These are phyloP conservation scores for Mrakia blollopis DNA, from an alignment of 768 basidiomycete genomes.

Conservation along the genomic window DNA sequence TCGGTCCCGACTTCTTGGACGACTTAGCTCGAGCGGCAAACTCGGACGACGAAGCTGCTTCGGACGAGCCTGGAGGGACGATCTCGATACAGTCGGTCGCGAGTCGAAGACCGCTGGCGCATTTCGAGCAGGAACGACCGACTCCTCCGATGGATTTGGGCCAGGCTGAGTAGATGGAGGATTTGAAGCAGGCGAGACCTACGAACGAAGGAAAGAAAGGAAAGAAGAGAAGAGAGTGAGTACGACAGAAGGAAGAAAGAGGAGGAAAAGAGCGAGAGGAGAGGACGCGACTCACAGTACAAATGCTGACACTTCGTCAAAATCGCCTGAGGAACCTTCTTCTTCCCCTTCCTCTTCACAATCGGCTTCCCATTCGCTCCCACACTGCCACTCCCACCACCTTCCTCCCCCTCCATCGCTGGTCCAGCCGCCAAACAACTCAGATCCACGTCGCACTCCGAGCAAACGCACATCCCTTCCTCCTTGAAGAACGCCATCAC, in stretches of 20 bases:
- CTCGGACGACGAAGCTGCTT: slow-evolving; percentile 50
- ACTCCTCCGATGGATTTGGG: slow-evolving; percentile 60
- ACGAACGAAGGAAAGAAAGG: neutral
- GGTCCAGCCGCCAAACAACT: slow-evolving; percentile 50
- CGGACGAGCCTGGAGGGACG: slow-evolving; percentile 54
- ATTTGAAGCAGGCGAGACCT: slow-evolving; percentile 65
- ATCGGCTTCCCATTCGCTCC: slow-evolving; percentile 48
- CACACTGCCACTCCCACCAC: too few species aligned
- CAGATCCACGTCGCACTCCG: slow-evolving; percentile 77
- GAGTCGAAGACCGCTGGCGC: slow-evolving; percentile 62
- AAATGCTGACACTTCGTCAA: slow-evolving; percentile 92
- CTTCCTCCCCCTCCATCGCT: slow-evolving; percentile 49
- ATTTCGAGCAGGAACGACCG: slow-evolving; percentile 68
- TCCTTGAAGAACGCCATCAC: slow-evolving; percentile 81
- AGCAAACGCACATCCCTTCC: slow-evolving; percentile 79
- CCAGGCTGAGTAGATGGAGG: slow-evolving; percentile 73
- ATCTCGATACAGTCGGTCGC: slow-evolving; percentile 75
- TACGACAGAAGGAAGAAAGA: too few species aligned
- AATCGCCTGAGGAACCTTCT: slow-evolving; percentile 50
- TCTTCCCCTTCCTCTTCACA: slow-evolving; percentile 34
- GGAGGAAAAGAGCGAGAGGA: too few species aligned
- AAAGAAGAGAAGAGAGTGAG: slow-evolving; percentile 2
- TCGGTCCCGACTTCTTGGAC: slow-evolving; percentile 21
- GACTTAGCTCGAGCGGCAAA: slow-evolving; percentile 13
- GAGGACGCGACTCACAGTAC: slow-evolving; percentile 56